Percentiles rank a stretch among this genome's conserved stretches.
phyloP scores from a whole-genome alignment of 106 monocot species.

The Phalaenopsis aphrodite region DNA sequence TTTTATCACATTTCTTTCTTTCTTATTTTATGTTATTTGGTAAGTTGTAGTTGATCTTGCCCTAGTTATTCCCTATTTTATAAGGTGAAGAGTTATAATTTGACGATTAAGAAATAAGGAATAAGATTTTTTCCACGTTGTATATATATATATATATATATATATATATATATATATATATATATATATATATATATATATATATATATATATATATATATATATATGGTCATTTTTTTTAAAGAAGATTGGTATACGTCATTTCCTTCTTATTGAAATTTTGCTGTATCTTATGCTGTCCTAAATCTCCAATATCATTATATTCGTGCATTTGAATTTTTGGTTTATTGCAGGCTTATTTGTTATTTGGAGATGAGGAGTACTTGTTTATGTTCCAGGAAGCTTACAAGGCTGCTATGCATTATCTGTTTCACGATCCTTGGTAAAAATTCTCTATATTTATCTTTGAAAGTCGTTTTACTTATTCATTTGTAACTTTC shows the following conservation, averaged over 20 bases:
- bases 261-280: background rate
- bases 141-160: no score
- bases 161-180: no score
- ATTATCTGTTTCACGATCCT: constrained; percentile 88
- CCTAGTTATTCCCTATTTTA: no score
- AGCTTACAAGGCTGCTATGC: constrained; percentile 96
- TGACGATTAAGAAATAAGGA: no score
- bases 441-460: constrained; percentile 40
- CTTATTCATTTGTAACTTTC: background rate
- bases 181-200: no score
- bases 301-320: background rate
- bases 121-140: no score
- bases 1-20: no score
- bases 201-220: no score
- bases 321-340: background rate
- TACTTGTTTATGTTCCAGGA: constrained; percentile 95
- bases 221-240: no score
- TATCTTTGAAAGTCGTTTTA: background rate
- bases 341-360: constrained; percentile 54
- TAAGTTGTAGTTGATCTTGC: no score
- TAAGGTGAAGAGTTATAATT: no score
- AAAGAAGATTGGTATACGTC: background rate
- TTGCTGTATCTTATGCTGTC: background rate
- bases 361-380: constrained; percentile 97
- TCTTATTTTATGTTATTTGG: no score